These are phyloP conservation scores for Solioccasus polychromus DNA, from an alignment of 768 basidiomycete genomes.

Conservation along the genomic window DNA sequence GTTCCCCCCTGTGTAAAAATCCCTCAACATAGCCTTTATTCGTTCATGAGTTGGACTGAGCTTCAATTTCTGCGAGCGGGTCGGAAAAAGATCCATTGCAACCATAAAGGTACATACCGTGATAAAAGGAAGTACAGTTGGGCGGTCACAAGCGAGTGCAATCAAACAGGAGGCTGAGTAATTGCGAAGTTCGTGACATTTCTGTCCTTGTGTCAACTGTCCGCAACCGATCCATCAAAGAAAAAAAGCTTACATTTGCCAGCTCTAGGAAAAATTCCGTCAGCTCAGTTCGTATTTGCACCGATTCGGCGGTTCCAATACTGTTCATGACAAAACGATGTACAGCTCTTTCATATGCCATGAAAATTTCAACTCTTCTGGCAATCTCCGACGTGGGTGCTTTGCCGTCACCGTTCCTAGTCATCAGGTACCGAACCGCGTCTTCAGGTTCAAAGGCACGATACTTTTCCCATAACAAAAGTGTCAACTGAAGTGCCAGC, in stretches of 20 bases:
- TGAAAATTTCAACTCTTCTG: conserved; percentile 28
- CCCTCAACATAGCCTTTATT: conserved; percentile 14
- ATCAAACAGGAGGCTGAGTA: conserved; percentile 43
- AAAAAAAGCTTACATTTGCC: conserved; percentile 34
- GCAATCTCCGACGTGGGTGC: conserved; percentile 29
- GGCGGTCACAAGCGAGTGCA: conserved; percentile 39
- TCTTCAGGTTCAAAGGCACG: conserved; percentile 41
- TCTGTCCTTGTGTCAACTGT: conserved; percentile 29
- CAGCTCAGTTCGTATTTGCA: conserved; percentile 22
- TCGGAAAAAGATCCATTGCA: not conserved
- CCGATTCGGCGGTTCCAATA: conserved; percentile 24
- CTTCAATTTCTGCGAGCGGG: conserved; percentile 20
- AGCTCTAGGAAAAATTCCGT: conserved; percentile 46
- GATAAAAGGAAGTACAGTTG: conserved; percentile 34
- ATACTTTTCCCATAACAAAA: conserved; percentile 37
- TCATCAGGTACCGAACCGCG: conserved; percentile 40
- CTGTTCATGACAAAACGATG: conserved; percentile 42
- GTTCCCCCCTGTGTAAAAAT: conserved; percentile 25
- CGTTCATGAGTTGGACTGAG: conserved; percentile 23
- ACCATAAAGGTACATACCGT: conserved; percentile 11
- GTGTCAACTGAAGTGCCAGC: conserved; percentile 46
- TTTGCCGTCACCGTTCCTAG: conserved; percentile 25
- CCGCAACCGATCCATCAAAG: not conserved
- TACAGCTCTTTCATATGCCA: conserved; percentile 36
- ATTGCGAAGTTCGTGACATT: conserved; percentile 45